Evolutionary conservation across 1,284 basidiomycete species (phyloP), one percentile per base, ranked within the genome.

Genomic region (Cryptococcus jaspeensis): DNA sequence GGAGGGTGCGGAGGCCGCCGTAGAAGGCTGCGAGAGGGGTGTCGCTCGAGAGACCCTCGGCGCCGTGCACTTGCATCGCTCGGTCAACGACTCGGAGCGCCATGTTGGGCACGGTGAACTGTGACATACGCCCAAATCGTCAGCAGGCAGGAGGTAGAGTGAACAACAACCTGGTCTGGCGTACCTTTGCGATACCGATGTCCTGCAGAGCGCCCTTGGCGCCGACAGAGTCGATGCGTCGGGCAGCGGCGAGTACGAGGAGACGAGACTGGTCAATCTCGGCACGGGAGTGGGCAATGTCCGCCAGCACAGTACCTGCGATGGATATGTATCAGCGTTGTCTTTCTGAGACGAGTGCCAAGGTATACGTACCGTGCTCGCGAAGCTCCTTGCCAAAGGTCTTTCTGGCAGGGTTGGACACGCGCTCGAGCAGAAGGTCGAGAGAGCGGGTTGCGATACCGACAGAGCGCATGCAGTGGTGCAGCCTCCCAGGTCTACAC

Each of bases 391-490:
- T 98, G 47, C 92, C 94, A 71, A 99, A 99, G 0, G 95, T 95
- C 80, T 90, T 92, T 69, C 92, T 86, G 36, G 80, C 79, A 8
- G 91, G 87, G 75, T 98, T 92, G 28, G 93, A 95, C 28, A 93
- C 91, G n/a, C 95, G 86, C 62, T 87, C 84, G 47, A 99, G 83
- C 84, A 98, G 87, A 48, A 90, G 80, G 70, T 97, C 91, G 56
- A 98, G 81, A 1, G 95, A 89, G 25, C 84, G 82, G 60, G 88
- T 86, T 1, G 94, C 96, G 23, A 85, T 84, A 42, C 95, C 95
- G 60, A 99, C 90, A 20, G 91, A 90, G 46, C 95, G 87, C 95
- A 99, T 99, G 81, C 93, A 96, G 77, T 99, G 95, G 75, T 98
- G 95, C 67, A 98, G 90, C 55, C 96, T 87, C 23, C 95, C 95